phyloP scores from a whole-genome alignment of 768 basidiomycete genomes.

The Auriscalpium orientale region DNA sequence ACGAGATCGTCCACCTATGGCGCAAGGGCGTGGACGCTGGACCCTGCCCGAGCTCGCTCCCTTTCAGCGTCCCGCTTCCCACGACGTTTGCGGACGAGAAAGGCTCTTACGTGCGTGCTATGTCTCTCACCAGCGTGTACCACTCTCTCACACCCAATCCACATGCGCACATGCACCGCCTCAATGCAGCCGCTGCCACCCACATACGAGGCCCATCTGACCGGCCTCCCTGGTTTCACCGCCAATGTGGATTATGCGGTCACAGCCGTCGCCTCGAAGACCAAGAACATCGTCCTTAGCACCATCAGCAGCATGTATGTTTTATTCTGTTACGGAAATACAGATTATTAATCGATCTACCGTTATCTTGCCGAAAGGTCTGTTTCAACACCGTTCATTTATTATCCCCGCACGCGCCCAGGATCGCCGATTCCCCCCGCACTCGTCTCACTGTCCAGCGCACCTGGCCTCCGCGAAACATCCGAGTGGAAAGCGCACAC shows the following conservation, averaged over 20 bases:
- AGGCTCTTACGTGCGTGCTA: conserved; percentile 46
- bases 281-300: conserved; percentile 47
- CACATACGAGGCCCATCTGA: conserved; percentile 57
- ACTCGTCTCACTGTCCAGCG: conserved; percentile 22
- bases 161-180: not conserved
- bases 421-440: conserved; percentile 42
- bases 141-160: conserved; percentile 4
- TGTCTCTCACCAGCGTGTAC: not conserved
- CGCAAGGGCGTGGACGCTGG: conserved; percentile 33
- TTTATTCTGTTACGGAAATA: not conserved
- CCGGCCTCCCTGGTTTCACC: conserved; percentile 65
- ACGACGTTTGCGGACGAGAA: conserved; percentile 47
- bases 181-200: conserved; percentile 56
- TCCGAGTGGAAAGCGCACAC: conserved; percentile 46
- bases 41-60: conserved; percentile 44
- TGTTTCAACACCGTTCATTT: conserved; percentile 54
- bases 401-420: conserved; percentile 61
- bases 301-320: conserved; percentile 44
- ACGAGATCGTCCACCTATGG: conserved; percentile 52
- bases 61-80: conserved; percentile 53
- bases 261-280: conserved; percentile 43
- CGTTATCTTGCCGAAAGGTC: conserved; percentile 27
- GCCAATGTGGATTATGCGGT: conserved; percentile 61
- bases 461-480: conserved; percentile 34
- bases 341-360: not conserved